Evolutionary conservation across 495 filamentous ascomycete genomes (phyloP).

Genomic region (Bacidia gigantensis): DNA sequence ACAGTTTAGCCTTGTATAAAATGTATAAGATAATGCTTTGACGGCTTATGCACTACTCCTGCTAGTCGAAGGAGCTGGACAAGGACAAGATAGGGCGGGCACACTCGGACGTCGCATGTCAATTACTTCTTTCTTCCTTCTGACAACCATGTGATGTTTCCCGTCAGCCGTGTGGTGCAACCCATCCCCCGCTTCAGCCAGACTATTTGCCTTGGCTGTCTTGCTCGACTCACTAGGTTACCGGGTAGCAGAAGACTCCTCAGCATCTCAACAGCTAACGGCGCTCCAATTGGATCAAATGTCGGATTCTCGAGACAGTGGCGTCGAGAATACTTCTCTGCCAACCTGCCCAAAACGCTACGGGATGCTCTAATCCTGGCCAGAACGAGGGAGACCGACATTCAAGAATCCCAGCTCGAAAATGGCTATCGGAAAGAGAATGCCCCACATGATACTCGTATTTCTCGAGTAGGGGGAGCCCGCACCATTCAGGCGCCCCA

Average conservation of each 20-base stretch:
- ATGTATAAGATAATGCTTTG: neutral
- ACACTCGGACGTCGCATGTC: neutral
- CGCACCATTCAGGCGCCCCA: no score
- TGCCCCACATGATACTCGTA: no score
- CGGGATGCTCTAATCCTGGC: neutral
- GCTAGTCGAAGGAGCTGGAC: neutral
- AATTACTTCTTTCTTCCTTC: neutral
- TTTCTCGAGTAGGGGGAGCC: no score
- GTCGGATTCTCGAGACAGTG: slow-evolving; percentile 4
- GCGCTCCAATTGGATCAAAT: slow-evolving; percentile 1
- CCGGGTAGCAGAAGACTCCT: neutral
- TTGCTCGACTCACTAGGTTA: neutral
- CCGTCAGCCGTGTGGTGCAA: slow-evolving; percentile 1
- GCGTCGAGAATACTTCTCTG: slow-evolving; percentile 20
- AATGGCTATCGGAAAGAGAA: no score
- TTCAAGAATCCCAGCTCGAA: neutral
- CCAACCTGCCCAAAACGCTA: slow-evolving; percentile 7
- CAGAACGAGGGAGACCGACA: neutral
- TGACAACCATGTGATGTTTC: slow-evolving; percentile 1
- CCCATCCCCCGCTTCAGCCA: neutral
- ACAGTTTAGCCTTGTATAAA: neutral
- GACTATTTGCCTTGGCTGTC: slow-evolving; percentile 10
- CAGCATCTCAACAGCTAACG: slow-evolving; percentile 4
- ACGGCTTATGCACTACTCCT: neutral
- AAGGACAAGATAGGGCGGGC: neutral